Conservation (phyloP, 1,139 yeast genomes). For the Pichia sp. region DNA sequence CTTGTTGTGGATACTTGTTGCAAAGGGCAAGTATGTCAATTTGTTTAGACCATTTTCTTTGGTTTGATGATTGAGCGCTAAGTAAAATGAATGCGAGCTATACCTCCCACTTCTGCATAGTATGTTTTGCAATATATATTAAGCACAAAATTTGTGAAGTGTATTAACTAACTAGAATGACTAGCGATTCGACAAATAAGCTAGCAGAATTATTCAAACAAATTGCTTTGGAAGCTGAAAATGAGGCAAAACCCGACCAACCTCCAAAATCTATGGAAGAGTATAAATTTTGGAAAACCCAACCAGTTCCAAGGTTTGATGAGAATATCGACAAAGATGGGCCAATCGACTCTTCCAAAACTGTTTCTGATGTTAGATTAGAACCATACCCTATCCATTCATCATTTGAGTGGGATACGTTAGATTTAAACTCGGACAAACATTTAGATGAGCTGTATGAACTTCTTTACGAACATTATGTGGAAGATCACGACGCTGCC, state of each 20-base stretch:
- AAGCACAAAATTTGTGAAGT: constrained; percentile 8
- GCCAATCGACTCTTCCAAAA: constrained; percentile 64
- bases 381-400: constrained; percentile 62
- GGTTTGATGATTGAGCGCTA: no score
- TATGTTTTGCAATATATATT: no score
- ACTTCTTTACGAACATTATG: constrained; percentile 80
- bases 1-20: no score
- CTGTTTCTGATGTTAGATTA: constrained; percentile 63
- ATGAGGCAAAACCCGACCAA: constrained; percentile 30
- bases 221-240: constrained; percentile 44
- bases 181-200: constrained; percentile 24
- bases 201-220: constrained; percentile 44
- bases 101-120: no score
- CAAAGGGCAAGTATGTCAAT: no score
- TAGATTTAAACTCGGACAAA: constrained; percentile 53
- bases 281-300: constrained; percentile 96
- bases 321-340: constrained; percentile 67
- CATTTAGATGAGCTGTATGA: constrained; percentile 72
- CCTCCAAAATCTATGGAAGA: constrained; percentile 74
- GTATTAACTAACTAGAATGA: constrained; percentile 7
- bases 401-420: constrained; percentile 83
- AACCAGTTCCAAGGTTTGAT: constrained; percentile 80
- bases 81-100: no score
- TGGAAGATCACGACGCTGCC: constrained; percentile 88
- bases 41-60: no score